Evolutionary conservation across 2,329 filamentous ascomycete species (phyloP).

Genomic region (Penicillium expansum): DNA sequence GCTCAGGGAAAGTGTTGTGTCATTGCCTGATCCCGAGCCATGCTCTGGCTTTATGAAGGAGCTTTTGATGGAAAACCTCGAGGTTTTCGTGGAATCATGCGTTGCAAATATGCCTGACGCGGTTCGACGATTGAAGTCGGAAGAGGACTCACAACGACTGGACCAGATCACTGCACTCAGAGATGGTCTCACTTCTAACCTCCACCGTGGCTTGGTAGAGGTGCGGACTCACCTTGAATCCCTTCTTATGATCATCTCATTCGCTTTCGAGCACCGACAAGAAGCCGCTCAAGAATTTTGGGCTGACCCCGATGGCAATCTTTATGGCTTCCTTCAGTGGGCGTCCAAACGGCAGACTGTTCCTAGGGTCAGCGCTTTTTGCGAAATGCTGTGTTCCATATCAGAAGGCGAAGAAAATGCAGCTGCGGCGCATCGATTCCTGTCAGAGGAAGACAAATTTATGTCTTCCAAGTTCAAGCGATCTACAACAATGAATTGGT

Average conservation of each 20-base stretch:
- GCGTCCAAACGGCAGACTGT: constrained; percentile 93
- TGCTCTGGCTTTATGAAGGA: constrained; percentile 71
- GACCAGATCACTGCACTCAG: constrained; percentile 47
- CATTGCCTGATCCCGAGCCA: constrained; percentile 64
- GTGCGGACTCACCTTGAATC: constrained; percentile 68
- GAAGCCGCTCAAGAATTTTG: constrained; percentile 88
- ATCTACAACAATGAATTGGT: constrained; percentile 83
- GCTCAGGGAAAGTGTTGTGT: constrained; percentile 71
- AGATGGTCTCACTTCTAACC: constrained; percentile 42
- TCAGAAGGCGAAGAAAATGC: constrained; percentile 80
- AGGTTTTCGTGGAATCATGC: constrained; percentile 85
- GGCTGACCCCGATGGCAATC: constrained; percentile 85
- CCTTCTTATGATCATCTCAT: constrained; percentile 88
- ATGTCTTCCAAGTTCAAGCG: constrained; percentile 75
- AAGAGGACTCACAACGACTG: constrained; percentile 77
- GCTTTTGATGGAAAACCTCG: constrained; percentile 74
- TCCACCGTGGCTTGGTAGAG: constrained; percentile 42
- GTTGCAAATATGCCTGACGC: constrained; percentile 95
- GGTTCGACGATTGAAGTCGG: constrained; percentile 75
- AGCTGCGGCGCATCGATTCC: constrained; percentile 79
- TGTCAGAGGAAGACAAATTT: constrained; percentile 78
- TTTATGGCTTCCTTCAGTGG: constrained; percentile 95
- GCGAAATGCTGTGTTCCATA: constrained; percentile 89
- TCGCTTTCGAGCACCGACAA: constrained; percentile 79
- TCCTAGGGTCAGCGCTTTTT: constrained; percentile 93